A percentile compares a stretch with the other conserved stretches of the same genome.
These are phyloP conservation scores for Chamaecyparis obtusa DNA, from an alignment of 75 land plant species.

Conservation along the genomic window DNA sequence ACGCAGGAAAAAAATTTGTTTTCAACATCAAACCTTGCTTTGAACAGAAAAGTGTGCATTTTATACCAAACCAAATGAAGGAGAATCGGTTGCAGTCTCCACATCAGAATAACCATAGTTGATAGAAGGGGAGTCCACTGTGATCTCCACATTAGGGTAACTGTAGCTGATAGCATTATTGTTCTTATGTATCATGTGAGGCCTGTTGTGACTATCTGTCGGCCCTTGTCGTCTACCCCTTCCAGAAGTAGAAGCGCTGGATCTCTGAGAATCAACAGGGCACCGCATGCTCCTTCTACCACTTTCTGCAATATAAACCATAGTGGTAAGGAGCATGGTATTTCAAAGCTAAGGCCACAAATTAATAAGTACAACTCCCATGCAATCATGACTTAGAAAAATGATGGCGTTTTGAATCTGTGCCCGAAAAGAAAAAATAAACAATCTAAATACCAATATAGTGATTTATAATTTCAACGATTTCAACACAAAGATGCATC, in stretches of 20 bases:
- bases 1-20: neutral
- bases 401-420: neutral
- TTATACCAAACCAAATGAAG: constrained; percentile 5
- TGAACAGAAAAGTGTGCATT: neutral
- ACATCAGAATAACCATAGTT: neutral
- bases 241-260: neutral
- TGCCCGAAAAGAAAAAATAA: neutral
- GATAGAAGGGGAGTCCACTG: neutral
- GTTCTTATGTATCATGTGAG: neutral
- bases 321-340: neutral
- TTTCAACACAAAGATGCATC: neutral
- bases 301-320: neutral
- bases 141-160: neutral
- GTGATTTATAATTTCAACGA: neutral
- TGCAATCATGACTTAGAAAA: neutral
- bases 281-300: neutral
- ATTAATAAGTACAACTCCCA: neutral
- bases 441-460: neutral
- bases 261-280: neutral
- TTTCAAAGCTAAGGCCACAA: neutral
- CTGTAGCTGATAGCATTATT: neutral
- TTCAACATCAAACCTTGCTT: neutral
- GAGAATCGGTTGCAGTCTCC: neutral
- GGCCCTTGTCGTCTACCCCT: neutral
- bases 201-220: neutral